phyloP scores from a whole-genome alignment of 2,329 filamentous ascomycete genomes.

The Xylariaceae sp. region DNA sequence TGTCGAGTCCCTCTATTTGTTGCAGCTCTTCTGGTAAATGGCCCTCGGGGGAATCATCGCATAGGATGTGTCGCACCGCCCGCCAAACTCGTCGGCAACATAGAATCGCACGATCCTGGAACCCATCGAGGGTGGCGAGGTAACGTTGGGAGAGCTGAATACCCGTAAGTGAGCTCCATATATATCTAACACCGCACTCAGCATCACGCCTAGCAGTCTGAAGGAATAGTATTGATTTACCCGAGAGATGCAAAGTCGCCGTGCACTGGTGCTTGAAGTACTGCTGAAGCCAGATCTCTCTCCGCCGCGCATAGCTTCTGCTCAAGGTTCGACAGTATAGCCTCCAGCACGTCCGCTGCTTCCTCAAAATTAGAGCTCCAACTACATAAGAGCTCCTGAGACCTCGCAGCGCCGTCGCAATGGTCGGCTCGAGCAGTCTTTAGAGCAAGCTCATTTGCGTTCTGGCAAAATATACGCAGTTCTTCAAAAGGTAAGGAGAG shows the following conservation, averaged over 20 bases:
- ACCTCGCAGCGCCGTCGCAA: conserved; percentile 85
- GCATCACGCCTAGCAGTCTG: neutral
- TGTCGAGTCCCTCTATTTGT: conserved; percentile 73
- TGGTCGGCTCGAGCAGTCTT: conserved; percentile 86
- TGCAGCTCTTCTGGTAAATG: conserved; percentile 80
- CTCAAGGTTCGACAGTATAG: conserved; percentile 68
- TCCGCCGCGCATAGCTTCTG: conserved; percentile 68
- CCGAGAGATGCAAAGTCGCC: conserved; percentile 72
- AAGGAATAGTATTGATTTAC: conserved; percentile 46
- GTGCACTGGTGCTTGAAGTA: conserved; percentile 71
- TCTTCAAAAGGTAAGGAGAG: conserved; percentile 39
- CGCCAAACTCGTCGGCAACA: conserved; percentile 77
- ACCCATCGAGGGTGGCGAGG: conserved; percentile 43
- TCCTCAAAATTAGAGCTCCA: conserved; percentile 55
- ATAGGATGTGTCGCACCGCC: conserved; percentile 78
- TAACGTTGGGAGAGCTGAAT: conserved; percentile 48
- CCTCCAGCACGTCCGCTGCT: conserved; percentile 59
- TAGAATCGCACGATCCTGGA: conserved; percentile 64
- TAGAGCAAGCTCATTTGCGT: conserved; percentile 65
- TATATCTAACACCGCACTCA: conserved; percentile 48
- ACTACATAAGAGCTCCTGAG: conserved; percentile 72
- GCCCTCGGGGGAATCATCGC: conserved; percentile 93
- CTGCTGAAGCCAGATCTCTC: conserved; percentile 69
- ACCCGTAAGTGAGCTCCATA: conserved; percentile 59
- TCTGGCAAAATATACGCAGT: conserved; percentile 55